Percentiles rank a stretch among this genome's conserved stretches.
Conservation (phyloP, 73 alveolate genomes). For the Paramecium caudatum region DNA sequence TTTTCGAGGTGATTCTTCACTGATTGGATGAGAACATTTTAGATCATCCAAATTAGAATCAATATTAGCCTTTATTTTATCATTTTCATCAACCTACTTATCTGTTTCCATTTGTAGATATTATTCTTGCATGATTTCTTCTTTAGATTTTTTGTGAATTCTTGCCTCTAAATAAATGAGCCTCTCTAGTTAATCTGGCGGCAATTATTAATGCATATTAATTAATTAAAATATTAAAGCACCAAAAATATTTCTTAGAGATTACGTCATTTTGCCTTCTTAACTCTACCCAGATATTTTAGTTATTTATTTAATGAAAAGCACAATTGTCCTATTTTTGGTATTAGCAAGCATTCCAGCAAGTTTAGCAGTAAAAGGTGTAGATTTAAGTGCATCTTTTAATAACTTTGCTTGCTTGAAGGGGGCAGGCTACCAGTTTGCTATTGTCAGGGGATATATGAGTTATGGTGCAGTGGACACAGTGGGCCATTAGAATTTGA, state of each 20-base stretch:
- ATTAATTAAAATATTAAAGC: constrained; percentile 27
- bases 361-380: constrained; percentile 68
- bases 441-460: constrained; percentile 85
- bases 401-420: constrained; percentile 78
- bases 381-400: constrained; percentile 71
- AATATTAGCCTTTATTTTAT: neutral
- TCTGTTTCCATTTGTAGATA: neutral
- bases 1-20: constrained; percentile 4
- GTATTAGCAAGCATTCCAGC: neutral
- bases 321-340: constrained; percentile 9
- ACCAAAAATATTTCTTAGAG: no score
- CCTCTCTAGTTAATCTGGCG: constrained; percentile 61
- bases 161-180: constrained; percentile 21
- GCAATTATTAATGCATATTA: constrained; percentile 43
- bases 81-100: constrained; percentile 21
- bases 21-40: constrained; percentile 3
- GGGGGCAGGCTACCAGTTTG: constrained; percentile 78
- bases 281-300: no score
- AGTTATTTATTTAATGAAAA: no score
- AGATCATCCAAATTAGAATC: constrained; percentile 52
- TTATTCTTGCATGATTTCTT: constrained; percentile 23
- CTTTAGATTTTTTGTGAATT: constrained; percentile 35
- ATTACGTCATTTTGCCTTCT: no score
- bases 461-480: constrained; percentile 86
- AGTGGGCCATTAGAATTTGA: constrained; percentile 76